These are phyloP conservation scores for Lobulomyces angularis DNA, from an alignment of 192 early-diverging fungal genomes.

Conservation along the genomic window DNA sequence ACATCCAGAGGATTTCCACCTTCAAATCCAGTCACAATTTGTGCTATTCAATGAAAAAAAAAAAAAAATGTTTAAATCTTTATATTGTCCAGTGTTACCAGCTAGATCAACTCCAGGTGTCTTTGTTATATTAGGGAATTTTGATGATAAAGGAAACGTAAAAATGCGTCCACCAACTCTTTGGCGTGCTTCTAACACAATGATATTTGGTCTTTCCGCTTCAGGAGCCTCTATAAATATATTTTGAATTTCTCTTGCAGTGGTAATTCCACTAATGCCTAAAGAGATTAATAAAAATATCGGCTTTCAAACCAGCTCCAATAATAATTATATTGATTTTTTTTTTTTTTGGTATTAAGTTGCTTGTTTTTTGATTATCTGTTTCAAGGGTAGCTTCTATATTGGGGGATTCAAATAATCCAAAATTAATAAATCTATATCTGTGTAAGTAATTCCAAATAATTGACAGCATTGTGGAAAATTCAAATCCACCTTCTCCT, in stretches of 20 bases:
- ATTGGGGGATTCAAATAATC: too few relatives aligned
- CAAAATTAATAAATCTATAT: slow-evolving; percentile 38
- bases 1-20: slow-evolving; percentile 31
- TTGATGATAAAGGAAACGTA: slow-evolving; percentile 22
- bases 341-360: too few relatives aligned
- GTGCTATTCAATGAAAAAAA: too few relatives aligned
- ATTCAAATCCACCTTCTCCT: too few relatives aligned
- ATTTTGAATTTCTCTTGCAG: slow-evolving; percentile 30
- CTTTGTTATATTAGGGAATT: neutral
- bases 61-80: too few relatives aligned
- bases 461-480: too few relatives aligned
- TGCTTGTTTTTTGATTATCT: too few relatives aligned
- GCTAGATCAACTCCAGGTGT: slow-evolving; percentile 25
- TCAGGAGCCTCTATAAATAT: slow-evolving; percentile 21
- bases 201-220: slow-evolving; percentile 15
- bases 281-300: slow-evolving; percentile 22
- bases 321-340: neutral
- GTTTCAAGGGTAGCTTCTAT: too few relatives aligned
- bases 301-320: slow-evolving; percentile 3
- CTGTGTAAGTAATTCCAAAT: slow-evolving; percentile 29
- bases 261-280: slow-evolving; percentile 27
- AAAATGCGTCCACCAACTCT: slow-evolving; percentile 34
- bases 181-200: slow-evolving; percentile 27
- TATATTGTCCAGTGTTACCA: too few relatives aligned
- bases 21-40: slow-evolving; percentile 35